Evolutionary conservation across 306 rosid species (phyloP).

Genomic region (Medicago truncatula): MtrunA17r5.0-ANR NC_053046.1:3471001-3471500

Average conservation of each 20-base stretch:
- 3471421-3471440: neutral
- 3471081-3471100: too few species aligned
- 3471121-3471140: too few species aligned
- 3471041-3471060: too few species aligned
- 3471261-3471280: neutral
- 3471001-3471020: too few species aligned
- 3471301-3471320: conserved; percentile 6
- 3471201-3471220: neutral
- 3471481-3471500: too few species aligned
- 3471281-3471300: neutral
- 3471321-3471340: neutral
- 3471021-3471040: too few species aligned
- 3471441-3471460: neutral
- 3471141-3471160: neutral
- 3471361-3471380: neutral
- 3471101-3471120: too few species aligned
- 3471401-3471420: neutral
- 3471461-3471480: neutral
- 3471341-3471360: neutral
- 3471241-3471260: conserved; percentile 34
- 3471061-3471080: too few species aligned
- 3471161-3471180: neutral
- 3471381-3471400: neutral
- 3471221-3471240: conserved; percentile 21
- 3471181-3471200: neutral